Conservation (phyloP, 345 rosid genomes). For the Eucalyptus tenuipes region DNA sequence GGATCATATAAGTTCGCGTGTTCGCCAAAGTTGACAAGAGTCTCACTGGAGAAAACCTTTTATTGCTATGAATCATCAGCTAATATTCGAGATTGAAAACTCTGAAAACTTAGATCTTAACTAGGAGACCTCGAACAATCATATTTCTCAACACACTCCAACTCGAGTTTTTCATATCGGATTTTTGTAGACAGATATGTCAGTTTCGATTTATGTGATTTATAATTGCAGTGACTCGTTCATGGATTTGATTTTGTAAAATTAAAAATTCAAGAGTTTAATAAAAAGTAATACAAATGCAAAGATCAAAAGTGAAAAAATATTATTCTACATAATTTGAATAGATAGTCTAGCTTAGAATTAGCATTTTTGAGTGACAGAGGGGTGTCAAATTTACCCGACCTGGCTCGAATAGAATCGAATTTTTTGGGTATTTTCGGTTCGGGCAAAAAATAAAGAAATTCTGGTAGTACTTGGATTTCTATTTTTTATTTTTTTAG, state of each 20-base stretch:
- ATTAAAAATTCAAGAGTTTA: background rate
- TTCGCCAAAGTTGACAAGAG: background rate
- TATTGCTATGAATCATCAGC: background rate
- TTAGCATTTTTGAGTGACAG: background rate
- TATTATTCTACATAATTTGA: background rate
- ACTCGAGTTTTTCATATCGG: background rate
- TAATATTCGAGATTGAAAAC: background rate
- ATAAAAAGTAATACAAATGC: background rate
- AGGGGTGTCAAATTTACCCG: no score
- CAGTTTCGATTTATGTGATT: background rate
- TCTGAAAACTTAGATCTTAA: background rate
- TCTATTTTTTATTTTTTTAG: no score
- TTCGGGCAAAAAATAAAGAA: no score
- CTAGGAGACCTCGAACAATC: background rate
- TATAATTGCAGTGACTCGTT: no score
- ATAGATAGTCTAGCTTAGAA: background rate
- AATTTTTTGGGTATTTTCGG: no score
- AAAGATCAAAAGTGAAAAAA: background rate
- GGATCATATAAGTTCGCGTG: background rate
- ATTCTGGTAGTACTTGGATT: background rate
- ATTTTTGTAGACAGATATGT: accelerated
- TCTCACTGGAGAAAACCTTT: background rate
- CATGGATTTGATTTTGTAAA: background rate
- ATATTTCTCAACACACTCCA: background rate
- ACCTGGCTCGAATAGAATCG: no score